Evolutionary conservation across 768 basidiomycete species (phyloP), one percentile per base, ranked within the genome.

Genomic region (Arthromyces matolae): DNA sequence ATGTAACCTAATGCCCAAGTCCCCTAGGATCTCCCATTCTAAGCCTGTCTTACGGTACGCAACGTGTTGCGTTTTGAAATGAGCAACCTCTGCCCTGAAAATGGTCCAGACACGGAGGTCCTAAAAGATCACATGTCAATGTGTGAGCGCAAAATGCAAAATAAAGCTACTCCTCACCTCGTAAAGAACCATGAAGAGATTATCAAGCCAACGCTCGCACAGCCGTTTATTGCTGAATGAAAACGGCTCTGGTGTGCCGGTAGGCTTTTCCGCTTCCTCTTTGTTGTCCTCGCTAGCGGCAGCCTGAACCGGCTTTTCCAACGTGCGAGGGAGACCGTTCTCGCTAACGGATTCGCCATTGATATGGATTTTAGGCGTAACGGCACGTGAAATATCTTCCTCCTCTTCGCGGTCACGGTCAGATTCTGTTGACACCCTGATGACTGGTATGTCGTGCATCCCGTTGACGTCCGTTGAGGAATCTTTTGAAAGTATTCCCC

Each of bases 11-110:
- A 87, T 60, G 7, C 94, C 96, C 18, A 99, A 71, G 61, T 98
- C 96, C 8, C 95, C 96, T 19, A 99, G 74, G 37, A 98, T 95
- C 70, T 98, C 96, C 95, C 96, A 99, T 67, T 99, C 96, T 16
- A 91, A 68, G 0, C 90, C 93, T 0, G 95, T 97, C 72, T 98
- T 98, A 50, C 93, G 83, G 64, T 99, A 99, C 0, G 94, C 93
- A 48, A 98, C 89, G 54, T 96, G 94, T 64, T 98, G 95, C 3
- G 93, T 94, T 64, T 96, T 98, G 80, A 96, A 99, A 63, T 99
- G 96, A 0, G 94, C 93, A 9, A 97, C 89, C 62, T 98, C 96
- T 2, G 96, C 95, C 19, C 96, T 81, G 81, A 95, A 99, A 60
- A 99, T 98, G 1, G 96, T 99, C 87, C 95, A 98, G 4, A 99